These are phyloP conservation scores for Dicorynia guianensis DNA, from an alignment of 306 rosid genomes.

Conservation along the genomic window DNA sequence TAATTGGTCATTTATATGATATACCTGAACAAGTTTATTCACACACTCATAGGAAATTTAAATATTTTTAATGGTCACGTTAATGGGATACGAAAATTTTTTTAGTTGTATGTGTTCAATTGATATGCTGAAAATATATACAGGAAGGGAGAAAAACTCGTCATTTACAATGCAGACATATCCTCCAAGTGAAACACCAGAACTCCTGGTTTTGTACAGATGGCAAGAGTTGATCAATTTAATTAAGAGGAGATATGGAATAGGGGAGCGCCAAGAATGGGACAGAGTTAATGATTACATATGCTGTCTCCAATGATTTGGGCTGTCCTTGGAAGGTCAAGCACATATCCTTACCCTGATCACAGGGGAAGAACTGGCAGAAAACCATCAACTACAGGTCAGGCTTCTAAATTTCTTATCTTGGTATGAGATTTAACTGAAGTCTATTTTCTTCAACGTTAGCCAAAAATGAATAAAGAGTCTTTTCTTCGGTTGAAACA, in stretches of 20 bases:
- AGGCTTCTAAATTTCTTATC: background rate
- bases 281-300: constrained; percentile 76
- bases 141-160: too few species aligned
- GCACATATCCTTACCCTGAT: constrained; percentile 71
- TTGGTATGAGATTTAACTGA: too few species aligned
- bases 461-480: too few species aligned
- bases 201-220: constrained; percentile 49
- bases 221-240: constrained; percentile 53
- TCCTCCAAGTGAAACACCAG: constrained; percentile 72
- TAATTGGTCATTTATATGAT: too few species aligned
- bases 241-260: constrained; percentile 77
- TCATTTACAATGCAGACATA: constrained; percentile 51
- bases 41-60: too few species aligned
- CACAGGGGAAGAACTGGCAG: constrained; percentile 85
- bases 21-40: too few species aligned
- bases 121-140: too few species aligned
- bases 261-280: constrained; percentile 56
- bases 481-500: too few species aligned
- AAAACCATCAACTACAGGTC: constrained; percentile 57
- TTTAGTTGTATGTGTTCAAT: too few species aligned
- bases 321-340: constrained; percentile 79
- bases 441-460: too few species aligned
- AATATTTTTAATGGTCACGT: too few species aligned
- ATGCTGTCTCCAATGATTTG: constrained; percentile 68
- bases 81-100: too few species aligned